phyloP scores from a whole-genome alignment of 2,329 filamentous ascomycete genomes.

The Lanzia echinophila region DNA sequence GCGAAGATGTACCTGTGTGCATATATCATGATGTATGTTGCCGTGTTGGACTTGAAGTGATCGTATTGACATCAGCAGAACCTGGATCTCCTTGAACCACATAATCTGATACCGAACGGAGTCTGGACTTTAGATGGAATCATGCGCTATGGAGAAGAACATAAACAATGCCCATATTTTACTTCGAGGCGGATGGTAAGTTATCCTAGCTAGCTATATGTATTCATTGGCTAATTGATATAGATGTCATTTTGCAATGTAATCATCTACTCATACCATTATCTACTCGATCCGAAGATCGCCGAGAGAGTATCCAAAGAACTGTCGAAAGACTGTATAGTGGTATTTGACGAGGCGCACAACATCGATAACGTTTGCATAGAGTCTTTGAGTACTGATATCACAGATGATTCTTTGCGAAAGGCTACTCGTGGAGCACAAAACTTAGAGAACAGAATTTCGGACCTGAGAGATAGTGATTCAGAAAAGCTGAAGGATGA shows the following conservation, averaged over 20 bases:
- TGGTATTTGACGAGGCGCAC: slow-evolving; percentile 97
- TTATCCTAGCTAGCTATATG: slow-evolving; percentile 2
- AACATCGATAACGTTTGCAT: slow-evolving; percentile 99
- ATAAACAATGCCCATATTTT: slow-evolving; percentile 98
- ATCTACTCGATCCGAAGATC: slow-evolving; percentile 95
- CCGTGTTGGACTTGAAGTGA: background rate
- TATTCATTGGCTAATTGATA: slow-evolving; percentile 10
- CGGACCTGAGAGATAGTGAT: slow-evolving; percentile 93
- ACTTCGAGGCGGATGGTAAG: slow-evolving; percentile 85
- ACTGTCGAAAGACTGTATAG: slow-evolving; percentile 94
- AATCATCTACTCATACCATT: slow-evolving; percentile 99
- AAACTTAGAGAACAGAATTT: slow-evolving; percentile 85
- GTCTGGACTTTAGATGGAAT: slow-evolving; percentile 94
- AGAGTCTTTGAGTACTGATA: slow-evolving; percentile 90
- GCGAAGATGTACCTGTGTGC: slow-evolving; percentile 90
- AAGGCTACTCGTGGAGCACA: slow-evolving; percentile 86
- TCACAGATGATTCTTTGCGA: slow-evolving; percentile 89
- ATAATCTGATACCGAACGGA: slow-evolving; percentile 88
- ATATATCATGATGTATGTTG: slow-evolving; percentile 79
- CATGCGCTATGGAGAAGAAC: slow-evolving; percentile 81
- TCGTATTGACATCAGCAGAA: slow-evolving; percentile 50
- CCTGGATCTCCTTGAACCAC: slow-evolving; percentile 86
- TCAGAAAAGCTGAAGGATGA: slow-evolving; percentile 91
- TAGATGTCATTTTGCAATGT: slow-evolving; percentile 99
- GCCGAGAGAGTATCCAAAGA: slow-evolving; percentile 78